A percentile compares a stretch with the other conserved stretches of the same genome.
These are phyloP conservation scores for Adansonia gregorii DNA, from an alignment of 441 rosid genomes.

Conservation along the genomic window DNA sequence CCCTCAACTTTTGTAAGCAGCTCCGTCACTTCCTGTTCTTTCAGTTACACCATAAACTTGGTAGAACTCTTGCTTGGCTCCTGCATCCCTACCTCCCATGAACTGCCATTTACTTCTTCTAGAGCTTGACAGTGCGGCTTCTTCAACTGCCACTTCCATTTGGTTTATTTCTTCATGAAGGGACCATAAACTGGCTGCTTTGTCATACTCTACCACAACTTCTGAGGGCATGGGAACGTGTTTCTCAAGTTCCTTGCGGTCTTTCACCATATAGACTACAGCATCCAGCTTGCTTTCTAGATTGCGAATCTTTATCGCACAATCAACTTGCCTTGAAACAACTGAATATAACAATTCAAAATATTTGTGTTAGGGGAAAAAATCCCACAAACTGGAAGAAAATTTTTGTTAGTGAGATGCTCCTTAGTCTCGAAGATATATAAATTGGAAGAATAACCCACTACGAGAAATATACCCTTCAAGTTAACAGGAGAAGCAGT, in stretches of 20 bases:
- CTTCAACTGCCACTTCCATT: slow-evolving; percentile 88
- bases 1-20: slow-evolving; percentile 96
- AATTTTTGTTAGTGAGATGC: background rate
- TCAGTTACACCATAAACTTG: slow-evolving; percentile 97
- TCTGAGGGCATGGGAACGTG: slow-evolving; percentile 98
- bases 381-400: background rate
- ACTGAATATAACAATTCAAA: slow-evolving; percentile 48
- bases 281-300: slow-evolving; percentile 98
- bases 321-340: slow-evolving; percentile 96
- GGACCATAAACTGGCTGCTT: slow-evolving; percentile 96
- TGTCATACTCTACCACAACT: slow-evolving; percentile 90
- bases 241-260: slow-evolving; percentile 96
- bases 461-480: slow-evolving; percentile 58
- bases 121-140: slow-evolving; percentile 89
- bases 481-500: slow-evolving; percentile 99
- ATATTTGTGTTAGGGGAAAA: background rate
- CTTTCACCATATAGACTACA: slow-evolving; percentile 85
- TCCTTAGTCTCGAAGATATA: slow-evolving; percentile 15
- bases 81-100: slow-evolving; percentile 99
- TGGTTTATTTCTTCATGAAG: slow-evolving; percentile 93
- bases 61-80: slow-evolving; percentile 91
- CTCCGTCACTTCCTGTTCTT: slow-evolving; percentile 98
- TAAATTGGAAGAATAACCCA: slow-evolving; percentile 19
- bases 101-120: slow-evolving; percentile 98
- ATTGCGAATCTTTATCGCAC: slow-evolving; percentile 95